Evolutionary conservation across 73 alveolate species (phyloP), one percentile per base, ranked within the genome.

Genomic region (Tetrahymena malaccensis): DNA sequence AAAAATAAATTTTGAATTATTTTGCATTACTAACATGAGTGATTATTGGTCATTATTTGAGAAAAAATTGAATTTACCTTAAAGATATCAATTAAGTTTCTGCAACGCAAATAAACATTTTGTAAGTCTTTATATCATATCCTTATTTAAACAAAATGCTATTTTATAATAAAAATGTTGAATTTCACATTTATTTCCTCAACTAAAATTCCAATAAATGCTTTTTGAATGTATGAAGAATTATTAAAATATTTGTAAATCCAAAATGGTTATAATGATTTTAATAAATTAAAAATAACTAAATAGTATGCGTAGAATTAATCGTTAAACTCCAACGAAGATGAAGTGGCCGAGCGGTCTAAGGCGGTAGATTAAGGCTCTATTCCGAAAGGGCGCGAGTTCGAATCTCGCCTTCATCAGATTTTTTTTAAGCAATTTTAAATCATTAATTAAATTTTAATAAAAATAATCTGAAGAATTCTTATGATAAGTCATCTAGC

Each of bases 321-420:
- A 27, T 12, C 11, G 0, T 12, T 70, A n/a, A 70, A n/a, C 31
- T n/a, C 7, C 89, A 70, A 70, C 37, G 9, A 94, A 94, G 94
- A 55, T 94, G 96, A 94, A 84, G 96, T 94, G 96, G 95, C 94
- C 96, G 95, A 94, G 96, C 84, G 96, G 96, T 95, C 96, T 89
- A 95, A 95, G 95, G 95, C 95, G 96, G 85, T 95, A 93, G 96
- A 95, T 85, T 95, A 85, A 95, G 96, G 95, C 95, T 85, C 95
- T 93, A 85, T 55, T 85, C 95, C 96, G 95, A 43, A 95, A 95
- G 96, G 95, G 95, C 95, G 95, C 96, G 95, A 95, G 95, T 95
- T 95, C 96, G 95, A 95, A 85, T 93, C 95, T 95, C 95, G 96
- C 94, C 96, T 70, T 70, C 89, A 70, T 70, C 89, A 70, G 89